A percentile compares a stretch with the other conserved stretches of the same genome.
These are phyloP conservation scores for Nasturtium officinale DNA, from an alignment of 345 rosid species.

Conservation along the genomic window DNA sequence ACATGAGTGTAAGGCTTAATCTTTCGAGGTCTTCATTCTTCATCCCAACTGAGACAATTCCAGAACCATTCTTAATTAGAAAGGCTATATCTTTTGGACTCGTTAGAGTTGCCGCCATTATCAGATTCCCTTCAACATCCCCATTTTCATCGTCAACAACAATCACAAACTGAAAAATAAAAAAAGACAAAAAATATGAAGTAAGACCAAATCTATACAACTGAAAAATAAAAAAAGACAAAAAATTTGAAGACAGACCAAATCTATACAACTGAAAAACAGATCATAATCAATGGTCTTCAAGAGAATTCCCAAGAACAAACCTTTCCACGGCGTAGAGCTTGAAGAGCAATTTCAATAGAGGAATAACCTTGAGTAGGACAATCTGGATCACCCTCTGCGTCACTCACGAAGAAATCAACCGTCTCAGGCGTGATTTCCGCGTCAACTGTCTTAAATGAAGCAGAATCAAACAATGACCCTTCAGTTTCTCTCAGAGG, in stretches of 20 bases:
- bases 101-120: slow-evolving; percentile 70
- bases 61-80: slow-evolving; percentile 71
- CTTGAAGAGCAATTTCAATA: slow-evolving; percentile 60
- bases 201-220: slow-evolving; percentile 12
- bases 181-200: background rate
- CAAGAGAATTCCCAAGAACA: background rate
- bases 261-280: slow-evolving; percentile 4
- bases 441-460: slow-evolving; percentile 55
- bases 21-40: slow-evolving; percentile 73
- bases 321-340: slow-evolving; percentile 76
- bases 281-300: background rate
- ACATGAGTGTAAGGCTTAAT: slow-evolving; percentile 79
- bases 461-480: slow-evolving; percentile 42
- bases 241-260: slow-evolving; percentile 8
- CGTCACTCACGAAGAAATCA: slow-evolving; percentile 88
- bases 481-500: slow-evolving; percentile 43
- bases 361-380: slow-evolving; percentile 77
- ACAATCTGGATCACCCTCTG: slow-evolving; percentile 91
- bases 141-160: slow-evolving; percentile 86
- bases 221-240: background rate
- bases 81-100: slow-evolving; percentile 64
- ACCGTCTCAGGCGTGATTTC: slow-evolving; percentile 65
- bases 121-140: slow-evolving; percentile 73
- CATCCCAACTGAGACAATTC: slow-evolving; percentile 85
- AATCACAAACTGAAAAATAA: slow-evolving; percentile 66